Conservation (phyloP, 192 early-diverging fungal species). For the Physocladia obscura region DNA sequence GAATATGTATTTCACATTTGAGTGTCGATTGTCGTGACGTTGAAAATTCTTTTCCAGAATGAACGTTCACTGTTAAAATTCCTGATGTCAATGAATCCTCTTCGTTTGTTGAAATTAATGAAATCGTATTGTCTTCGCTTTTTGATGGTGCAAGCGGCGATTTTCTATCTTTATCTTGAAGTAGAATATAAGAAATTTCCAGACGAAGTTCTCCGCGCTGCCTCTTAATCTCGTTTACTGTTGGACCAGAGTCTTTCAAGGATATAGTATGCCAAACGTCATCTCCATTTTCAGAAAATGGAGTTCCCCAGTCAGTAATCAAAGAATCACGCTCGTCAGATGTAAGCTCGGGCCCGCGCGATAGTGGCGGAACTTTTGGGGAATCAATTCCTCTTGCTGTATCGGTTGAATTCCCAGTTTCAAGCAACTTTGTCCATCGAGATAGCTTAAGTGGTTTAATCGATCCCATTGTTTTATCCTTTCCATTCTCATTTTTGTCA, state of each 20-base stretch:
- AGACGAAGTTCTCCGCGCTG: constrained; percentile 6
- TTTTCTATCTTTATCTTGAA: no score
- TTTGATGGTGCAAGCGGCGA: neutral
- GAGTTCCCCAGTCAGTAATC: constrained; percentile 53
- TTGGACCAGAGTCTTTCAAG: neutral
- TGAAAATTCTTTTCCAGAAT: constrained; percentile 49
- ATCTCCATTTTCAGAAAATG: constrained; percentile 31
- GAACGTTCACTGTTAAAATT: constrained; percentile 40
- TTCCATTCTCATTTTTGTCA: constrained; percentile 75
- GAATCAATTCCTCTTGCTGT: neutral
- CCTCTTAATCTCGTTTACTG: neutral
- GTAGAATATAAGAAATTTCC: constrained; percentile 15
- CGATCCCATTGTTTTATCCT: constrained; percentile 71
- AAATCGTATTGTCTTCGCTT: no score
- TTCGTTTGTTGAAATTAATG: neutral
- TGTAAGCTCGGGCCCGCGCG: constrained; percentile 19
- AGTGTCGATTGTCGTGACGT: constrained; percentile 43
- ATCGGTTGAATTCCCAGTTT: neutral
- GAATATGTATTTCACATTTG: constrained; percentile 40
- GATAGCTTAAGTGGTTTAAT: constrained; percentile 35
- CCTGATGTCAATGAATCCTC: constrained; percentile 6
- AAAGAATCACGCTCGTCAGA: constrained; percentile 37
- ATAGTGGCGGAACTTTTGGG: neutral
- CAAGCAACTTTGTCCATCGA: constrained; percentile 50
- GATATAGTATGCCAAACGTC: constrained; percentile 35